Conservation (phyloP, 768 basidiomycete species). For the Mycena rosella region DNA sequence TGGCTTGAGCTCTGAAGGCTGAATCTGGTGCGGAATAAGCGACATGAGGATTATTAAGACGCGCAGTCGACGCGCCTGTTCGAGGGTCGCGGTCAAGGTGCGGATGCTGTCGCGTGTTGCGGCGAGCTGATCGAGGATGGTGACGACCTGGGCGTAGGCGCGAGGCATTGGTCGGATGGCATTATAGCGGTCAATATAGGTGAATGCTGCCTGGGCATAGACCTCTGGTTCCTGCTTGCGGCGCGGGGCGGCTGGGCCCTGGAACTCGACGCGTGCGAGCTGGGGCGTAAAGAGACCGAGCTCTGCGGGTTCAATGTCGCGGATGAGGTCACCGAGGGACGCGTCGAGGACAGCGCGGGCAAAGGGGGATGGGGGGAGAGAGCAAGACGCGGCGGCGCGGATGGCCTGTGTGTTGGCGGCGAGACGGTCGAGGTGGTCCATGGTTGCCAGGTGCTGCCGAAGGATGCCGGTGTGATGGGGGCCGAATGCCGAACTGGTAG, state of each 20-base stretch:
- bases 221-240: constrained; percentile 76
- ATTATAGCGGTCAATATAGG: constrained; percentile 79
- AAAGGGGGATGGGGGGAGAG: constrained; percentile 60
- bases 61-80: constrained; percentile 29
- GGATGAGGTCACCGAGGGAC: constrained; percentile 80
- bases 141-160: constrained; percentile 59
- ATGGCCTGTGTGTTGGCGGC: constrained; percentile 54
- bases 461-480: neutral
- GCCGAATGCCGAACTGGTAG: too few species aligned
- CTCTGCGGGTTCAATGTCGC: constrained; percentile 83
- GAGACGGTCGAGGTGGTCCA: constrained; percentile 73
- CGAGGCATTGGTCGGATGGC: constrained; percentile 65
- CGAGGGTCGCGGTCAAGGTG: constrained; percentile 45
- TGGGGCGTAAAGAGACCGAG: constrained; percentile 77
- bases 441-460: neutral
- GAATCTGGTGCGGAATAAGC: constrained; percentile 22
- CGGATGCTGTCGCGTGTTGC: constrained; percentile 55
- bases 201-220: constrained; percentile 81
- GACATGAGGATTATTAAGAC: neutral
- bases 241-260: constrained; percentile 80
- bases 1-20: constrained; percentile 47
- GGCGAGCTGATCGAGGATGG: constrained; percentile 55
- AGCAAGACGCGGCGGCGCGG: constrained; percentile 33
- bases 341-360: constrained; percentile 74
- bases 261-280: constrained; percentile 74